Base-by-base conservation (phyloP, 805 yeast genomes). In the Teunomyces panamensis region DNA sequence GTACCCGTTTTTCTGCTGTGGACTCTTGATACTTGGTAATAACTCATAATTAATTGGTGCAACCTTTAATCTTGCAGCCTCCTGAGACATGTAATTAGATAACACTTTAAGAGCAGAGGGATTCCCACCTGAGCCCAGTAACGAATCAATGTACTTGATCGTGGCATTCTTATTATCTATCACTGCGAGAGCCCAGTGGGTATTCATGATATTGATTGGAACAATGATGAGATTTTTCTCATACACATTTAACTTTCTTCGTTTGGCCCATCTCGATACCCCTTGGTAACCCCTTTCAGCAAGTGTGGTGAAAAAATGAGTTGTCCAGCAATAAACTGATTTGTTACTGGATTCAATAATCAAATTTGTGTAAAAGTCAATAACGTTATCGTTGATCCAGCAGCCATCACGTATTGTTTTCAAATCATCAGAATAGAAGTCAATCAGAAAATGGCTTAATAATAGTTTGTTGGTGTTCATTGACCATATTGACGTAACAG, bases 121-220 rank as follows among this genome's bases (percentile, higher is more conserved):
- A 24, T 78, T 78, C 1, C 79, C 77, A 29, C 71, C 69, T n/a
- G 75, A 55, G 8, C 45, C 24, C 1, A 64, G 64, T 47, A 94
- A 67, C 0, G 97, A 90, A 67, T 94, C 99, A 55, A 80, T 83
- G 60, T 87, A 92, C 13, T 77, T 70, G 46, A 92, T 83, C 36
- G 78, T 71, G 54, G 77, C 74, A 4, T 73, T 67, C 39, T 65
- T 67, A 50, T 89, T 79, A 64, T 94, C 84, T 17, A 92, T 75
- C 34, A 85, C 85, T 0, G 92, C 90, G 27, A 90, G 68, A 1
- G 96, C 94, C 99, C 99, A 94, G 65, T 94, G 99, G 1, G 91
- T 79, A 47, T 83, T 81, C 67, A 80, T 77, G 20, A 87, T 71
- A 58, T 94, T 94, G n/a, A 94, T 84, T 0, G 99, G 99, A 8